Evolutionary conservation across 768 basidiomycete species (phyloP).

Genomic region (Neoboletus brunneissimus): DNA sequence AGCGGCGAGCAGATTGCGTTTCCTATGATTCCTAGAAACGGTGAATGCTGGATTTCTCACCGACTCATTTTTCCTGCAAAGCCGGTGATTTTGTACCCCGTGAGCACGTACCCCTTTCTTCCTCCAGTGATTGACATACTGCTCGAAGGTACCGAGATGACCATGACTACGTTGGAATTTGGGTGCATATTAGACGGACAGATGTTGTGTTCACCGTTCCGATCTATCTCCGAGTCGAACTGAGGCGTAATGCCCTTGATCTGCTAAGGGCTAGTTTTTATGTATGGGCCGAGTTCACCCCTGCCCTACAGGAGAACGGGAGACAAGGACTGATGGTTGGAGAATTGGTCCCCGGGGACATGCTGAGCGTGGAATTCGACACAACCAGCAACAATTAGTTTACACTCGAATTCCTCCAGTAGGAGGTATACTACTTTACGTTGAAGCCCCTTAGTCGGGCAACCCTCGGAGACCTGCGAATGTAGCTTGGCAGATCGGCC

Average conservation of each 20-base stretch:
- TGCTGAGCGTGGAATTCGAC: background rate
- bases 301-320: background rate
- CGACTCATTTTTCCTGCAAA: background rate
- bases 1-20: background rate
- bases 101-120: background rate
- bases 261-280: background rate
- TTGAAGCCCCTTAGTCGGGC: background rate
- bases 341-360: background rate
- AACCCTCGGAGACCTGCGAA: background rate
- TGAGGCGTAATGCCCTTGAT: background rate
- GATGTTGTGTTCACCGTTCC: background rate
- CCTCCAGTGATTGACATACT: background rate
- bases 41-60: background rate
- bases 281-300: background rate
- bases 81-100: background rate
- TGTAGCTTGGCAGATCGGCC: background rate
- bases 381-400: accelerated
- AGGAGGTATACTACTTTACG: background rate
- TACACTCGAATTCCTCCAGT: background rate
- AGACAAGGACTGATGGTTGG: background rate
- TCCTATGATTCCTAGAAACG: background rate
- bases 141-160: background rate
- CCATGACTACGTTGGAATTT: accelerated
- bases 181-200: background rate
- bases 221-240: background rate